Evolutionary conservation across 192 early-diverging fungal genomes (phyloP), one percentile per base, ranked within the genome.

Genomic region (Backusella australiensis): DNA sequence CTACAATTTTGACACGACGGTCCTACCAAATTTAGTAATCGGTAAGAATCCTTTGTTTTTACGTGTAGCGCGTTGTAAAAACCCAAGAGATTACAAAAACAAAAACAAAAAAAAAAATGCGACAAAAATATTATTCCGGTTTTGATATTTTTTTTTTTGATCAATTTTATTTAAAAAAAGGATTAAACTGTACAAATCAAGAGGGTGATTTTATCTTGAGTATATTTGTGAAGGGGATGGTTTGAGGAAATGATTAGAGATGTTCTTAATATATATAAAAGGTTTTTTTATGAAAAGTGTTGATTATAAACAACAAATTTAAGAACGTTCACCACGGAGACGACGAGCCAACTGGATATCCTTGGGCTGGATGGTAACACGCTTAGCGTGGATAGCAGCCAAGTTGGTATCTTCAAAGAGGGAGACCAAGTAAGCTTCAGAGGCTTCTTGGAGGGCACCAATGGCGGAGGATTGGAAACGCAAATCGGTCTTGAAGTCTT

Each of bases 301-400:
- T 70, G 12, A 0, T 70, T 26, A 44, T 29, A 29, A 35, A 35
- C 21, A 53, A n/a, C 39, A 42, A 59, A 75, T 87, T 90, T 91
- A 95, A 75, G 92, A 89, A 83, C 94, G 91, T 87, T 96, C 93
- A 76, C 94, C 94, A 85, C 94, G 94, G 79, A 99, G 95, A 88
- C 97, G 93, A 75, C 95, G 93, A 74, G 97, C 97, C 78, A 99
- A 90, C 89, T 99, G 98, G 83, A 99, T 94, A 87, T 99, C 98
- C 93, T 98, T 98, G 83, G 97, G 98, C 88, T 98, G 97, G 87
- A 99, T 99, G 83, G 98, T 99, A 80, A 99, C 98, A 88, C 98
- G 94, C 93, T 98, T 98, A 85, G 96, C 98, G 86, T 99, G 97
- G 90, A 82, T 79, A 78, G 97, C 98, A 59, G 97, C 97, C 86